Base-by-base conservation (phyloP, 495 filamentous ascomycete genomes). In the Pyrenopolyporus hunteri region DNA sequence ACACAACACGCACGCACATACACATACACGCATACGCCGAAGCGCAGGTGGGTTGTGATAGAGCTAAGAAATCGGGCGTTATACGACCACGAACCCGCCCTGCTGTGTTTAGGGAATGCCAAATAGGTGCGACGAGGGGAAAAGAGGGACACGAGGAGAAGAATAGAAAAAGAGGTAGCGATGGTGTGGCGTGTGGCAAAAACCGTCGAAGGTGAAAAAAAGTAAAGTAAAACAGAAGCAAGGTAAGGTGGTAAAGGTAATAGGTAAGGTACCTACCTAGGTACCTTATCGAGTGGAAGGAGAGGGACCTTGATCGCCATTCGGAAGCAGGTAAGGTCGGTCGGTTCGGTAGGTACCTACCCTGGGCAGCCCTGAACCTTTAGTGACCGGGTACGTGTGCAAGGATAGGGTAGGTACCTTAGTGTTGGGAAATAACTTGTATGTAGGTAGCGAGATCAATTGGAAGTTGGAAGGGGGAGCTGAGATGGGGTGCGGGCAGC, bases 1-100 rank as follows among this genome's bases (percentile, higher is more conserved):
- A 22, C n/a, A 40, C 26, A 47, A 23, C 37, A 40, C 55, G n/a
- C n/a, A n/a, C n/a, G n/a, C n/a, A n/a, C n/a, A n/a, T n/a, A n/a
- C n/a, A n/a, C n/a, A n/a, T n/a, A n/a, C n/a, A n/a, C n/a, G n/a
- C 40, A 58, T 40, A 55, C 55, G 46, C 56, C 56, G 33, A 60
- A 46, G 42, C 40, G 32, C 14, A 40, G 47, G 37, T 59, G 51
- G 49, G 28, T 53, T 31, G n/a, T 28, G 26, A 32, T 17, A 48
- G 28, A 46, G 17, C 32, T 16, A 51, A 57, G 29, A 40, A 47
- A 28, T n/a, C n/a, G n/a, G n/a, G n/a, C n/a, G n/a, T 37, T 43
- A 49, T 65, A 45, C 55, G 36, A 56, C n/a, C n/a, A n/a, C n/a
- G n/a, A n/a, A 28, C 17, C 50, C 13, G 57, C 50, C 50, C 51